A percentile compares a stretch with the other conserved stretches of the same genome.
Evolutionary conservation across 2,329 filamentous ascomycete genomes (phyloP).

Genomic region (Curvularia verruculosa): DNA sequence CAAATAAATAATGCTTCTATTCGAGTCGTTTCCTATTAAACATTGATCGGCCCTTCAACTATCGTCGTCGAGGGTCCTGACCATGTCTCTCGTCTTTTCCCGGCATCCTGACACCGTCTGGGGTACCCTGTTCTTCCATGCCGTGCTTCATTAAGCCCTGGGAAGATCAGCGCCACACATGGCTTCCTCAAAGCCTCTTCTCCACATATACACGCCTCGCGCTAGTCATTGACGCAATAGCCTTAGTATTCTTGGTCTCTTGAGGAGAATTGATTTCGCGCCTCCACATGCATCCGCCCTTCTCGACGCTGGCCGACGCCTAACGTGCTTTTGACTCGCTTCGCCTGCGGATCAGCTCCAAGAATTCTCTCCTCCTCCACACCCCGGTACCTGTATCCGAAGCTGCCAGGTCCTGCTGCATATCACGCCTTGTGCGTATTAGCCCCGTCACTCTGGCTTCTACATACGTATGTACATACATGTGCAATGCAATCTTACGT

Average conservation of each 20-base stretch:
- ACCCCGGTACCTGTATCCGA: conserved; percentile 5
- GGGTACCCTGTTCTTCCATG: conserved; percentile 19
- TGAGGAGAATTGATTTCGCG: conserved; percentile 6
- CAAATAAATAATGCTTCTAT: neutral
- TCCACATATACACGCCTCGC: neutral
- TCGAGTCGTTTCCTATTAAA: neutral
- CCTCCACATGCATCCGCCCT: neutral
- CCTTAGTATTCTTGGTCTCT: neutral
- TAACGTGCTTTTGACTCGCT: conserved; percentile 12
- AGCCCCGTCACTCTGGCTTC: neutral
- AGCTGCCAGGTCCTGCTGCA: conserved; percentile 6
- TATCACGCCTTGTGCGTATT: conserved; percentile 1
- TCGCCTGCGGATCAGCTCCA: conserved; percentile 10
- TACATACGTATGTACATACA: neutral
- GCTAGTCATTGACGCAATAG: conserved; percentile 3
- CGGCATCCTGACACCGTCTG: conserved; percentile 15
- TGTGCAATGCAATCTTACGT: conserved; percentile 10
- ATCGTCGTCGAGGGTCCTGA: neutral
- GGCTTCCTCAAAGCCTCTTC: neutral
- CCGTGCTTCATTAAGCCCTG: conserved; percentile 9
- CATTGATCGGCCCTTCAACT: neutral
- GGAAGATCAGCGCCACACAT: conserved; percentile 3
- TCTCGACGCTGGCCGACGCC: neutral
- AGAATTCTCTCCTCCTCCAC: conserved; percentile 2
- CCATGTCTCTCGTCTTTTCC: conserved; percentile 2